Percentiles rank a stretch among this genome's conserved stretches.
These are phyloP conservation scores for Xeromyces bisporus DNA, from an alignment of 495 filamentous ascomycete genomes.

Conservation along the genomic window DNA sequence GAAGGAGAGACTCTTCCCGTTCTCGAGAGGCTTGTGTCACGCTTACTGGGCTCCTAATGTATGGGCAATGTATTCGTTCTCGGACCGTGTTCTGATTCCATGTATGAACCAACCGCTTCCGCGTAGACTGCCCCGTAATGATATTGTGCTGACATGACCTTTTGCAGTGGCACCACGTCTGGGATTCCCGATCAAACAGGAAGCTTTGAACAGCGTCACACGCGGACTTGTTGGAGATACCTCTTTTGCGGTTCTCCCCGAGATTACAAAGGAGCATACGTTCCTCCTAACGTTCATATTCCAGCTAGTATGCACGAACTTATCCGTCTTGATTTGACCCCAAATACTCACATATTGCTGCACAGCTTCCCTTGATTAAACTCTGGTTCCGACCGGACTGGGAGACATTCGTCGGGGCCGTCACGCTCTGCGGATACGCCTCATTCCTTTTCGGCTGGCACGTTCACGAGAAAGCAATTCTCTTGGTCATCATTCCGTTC, in stretches of 20 bases:
- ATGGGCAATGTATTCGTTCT: constrained; percentile 93
- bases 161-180: constrained; percentile 58
- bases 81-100: constrained; percentile 65
- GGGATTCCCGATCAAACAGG: constrained; percentile 50
- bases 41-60: constrained; percentile 98
- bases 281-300: constrained; percentile 71
- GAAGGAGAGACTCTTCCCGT: constrained; percentile 73
- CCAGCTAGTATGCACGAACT: constrained; percentile 41
- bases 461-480: constrained; percentile 93
- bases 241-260: constrained; percentile 80
- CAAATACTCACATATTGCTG: constrained; percentile 5
- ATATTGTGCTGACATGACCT: constrained; percentile 7
- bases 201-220: constrained; percentile 74
- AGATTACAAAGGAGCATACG: constrained; percentile 61
- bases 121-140: background rate
- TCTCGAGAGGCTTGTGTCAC: constrained; percentile 83
- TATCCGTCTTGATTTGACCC: background rate
- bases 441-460: constrained; percentile 98
- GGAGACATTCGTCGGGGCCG: constrained; percentile 72
- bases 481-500: constrained; percentile 90
- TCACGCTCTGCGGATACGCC: constrained; percentile 90
- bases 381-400: constrained; percentile 68
- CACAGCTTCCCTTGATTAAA: constrained; percentile 54
- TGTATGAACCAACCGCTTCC: constrained; percentile 32
- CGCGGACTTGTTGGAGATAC: constrained; percentile 91